phyloP scores from a whole-genome alignment of 2,329 filamentous ascomycete species.

The Plenodomus tracheiphilus region DNA sequence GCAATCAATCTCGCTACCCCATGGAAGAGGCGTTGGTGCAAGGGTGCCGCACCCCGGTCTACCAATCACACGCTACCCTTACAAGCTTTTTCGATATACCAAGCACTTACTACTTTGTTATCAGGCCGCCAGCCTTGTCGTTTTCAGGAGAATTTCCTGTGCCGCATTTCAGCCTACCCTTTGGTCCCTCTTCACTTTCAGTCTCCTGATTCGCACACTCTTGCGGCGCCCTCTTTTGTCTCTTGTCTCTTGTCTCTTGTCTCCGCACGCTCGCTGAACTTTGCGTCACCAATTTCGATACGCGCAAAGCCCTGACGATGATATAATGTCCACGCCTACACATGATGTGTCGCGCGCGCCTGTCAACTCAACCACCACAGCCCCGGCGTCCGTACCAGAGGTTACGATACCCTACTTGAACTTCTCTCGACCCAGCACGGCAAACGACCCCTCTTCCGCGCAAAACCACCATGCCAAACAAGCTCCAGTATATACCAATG shows the following conservation, averaged over 20 bases:
- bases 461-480: not conserved
- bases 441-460: not conserved
- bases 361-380: not conserved
- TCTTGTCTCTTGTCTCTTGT: too few relatives aligned
- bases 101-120: not conserved
- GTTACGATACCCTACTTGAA: not conserved
- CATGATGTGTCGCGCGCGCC: not conserved
- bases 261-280: not conserved
- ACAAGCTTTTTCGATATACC: not conserved
- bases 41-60: not conserved
- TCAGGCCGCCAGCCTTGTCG: not conserved
- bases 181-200: not conserved
- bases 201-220: not conserved
- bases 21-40: not conserved
- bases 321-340: not conserved
- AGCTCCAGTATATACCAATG: not conserved
- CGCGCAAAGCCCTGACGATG: not conserved
- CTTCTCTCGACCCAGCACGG: not conserved
- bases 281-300: not conserved
- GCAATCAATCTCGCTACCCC: not conserved
- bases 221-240: too few relatives aligned
- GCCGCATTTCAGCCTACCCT: not conserved
- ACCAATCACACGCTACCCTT: not conserved
- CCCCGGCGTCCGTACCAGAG: not conserved
- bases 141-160: not conserved